Percentiles rank a stretch among this genome's conserved stretches.
Conservation (phyloP, 139 green algal genomes). For the Bryopsis sp. region DNA sequence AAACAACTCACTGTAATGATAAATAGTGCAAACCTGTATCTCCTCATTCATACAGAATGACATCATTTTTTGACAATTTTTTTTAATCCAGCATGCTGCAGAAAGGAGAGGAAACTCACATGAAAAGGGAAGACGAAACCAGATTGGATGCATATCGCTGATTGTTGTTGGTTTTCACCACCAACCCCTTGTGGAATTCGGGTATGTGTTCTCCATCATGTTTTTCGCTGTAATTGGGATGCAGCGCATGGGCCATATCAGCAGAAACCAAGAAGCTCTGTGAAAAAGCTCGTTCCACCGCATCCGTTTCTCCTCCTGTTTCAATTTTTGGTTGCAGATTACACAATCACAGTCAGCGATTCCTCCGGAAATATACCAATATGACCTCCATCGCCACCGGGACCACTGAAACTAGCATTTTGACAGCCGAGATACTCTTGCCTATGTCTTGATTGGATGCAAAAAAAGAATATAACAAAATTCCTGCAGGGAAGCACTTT, state of each 20-base stretch:
- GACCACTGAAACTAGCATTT: no score
- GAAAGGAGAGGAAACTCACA: slow-evolving; percentile 25
- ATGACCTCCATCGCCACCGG: no score
- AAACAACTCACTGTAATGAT: no score
- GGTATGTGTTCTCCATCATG: slow-evolving; percentile 67
- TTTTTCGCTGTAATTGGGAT: slow-evolving; percentile 85
- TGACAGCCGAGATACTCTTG: no score
- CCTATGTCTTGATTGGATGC: no score
- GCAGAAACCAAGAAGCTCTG: slow-evolving; percentile 72
- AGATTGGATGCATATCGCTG: slow-evolving; percentile 90
- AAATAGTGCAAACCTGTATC: no score
- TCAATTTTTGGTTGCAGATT: no score
- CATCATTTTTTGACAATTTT: neutral
- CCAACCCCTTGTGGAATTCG: slow-evolving; percentile 58
- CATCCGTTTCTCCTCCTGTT: slow-evolving; percentile 11
- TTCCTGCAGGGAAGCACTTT: no score
- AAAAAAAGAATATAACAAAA: no score
- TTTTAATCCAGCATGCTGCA: neutral
- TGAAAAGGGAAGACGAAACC: slow-evolving; percentile 76
- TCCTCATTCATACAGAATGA: no score
- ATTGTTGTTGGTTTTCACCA: slow-evolving; percentile 95
- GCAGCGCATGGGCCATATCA: slow-evolving; percentile 95
- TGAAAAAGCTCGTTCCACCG: slow-evolving; percentile 35
- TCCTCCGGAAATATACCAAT: no score
- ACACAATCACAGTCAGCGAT: no score